Conservation (phyloP, 805 yeast species). For the Komagataella mondaviorum region DNA sequence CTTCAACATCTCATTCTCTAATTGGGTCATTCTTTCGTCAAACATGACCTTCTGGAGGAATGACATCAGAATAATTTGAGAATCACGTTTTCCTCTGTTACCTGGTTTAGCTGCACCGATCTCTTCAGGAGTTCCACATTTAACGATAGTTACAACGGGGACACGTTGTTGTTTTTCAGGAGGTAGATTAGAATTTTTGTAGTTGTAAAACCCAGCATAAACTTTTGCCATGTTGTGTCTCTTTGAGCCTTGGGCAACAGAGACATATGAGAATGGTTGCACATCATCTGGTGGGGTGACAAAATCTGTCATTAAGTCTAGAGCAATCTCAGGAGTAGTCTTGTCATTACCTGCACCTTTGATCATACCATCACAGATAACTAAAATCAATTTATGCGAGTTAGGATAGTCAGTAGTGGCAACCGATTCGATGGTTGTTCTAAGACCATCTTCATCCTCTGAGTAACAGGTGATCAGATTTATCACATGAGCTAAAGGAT, state of each 20-base stretch:
- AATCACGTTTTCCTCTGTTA: conserved; percentile 92
- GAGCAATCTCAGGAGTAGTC: conserved; percentile 82
- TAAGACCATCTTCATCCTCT: conserved; percentile 75
- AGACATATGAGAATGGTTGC: conserved; percentile 75
- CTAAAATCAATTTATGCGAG: conserved; percentile 76
- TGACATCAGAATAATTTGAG: conserved; percentile 84
- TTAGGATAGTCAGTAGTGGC: conserved; percentile 95
- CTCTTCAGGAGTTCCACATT: conserved; percentile 82
- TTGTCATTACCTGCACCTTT: conserved; percentile 87
- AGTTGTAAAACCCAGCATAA: conserved; percentile 86
- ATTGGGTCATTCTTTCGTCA: conserved; percentile 88
- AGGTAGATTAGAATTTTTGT: conserved; percentile 64
- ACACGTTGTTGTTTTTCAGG: conserved; percentile 74
- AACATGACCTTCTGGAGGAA: conserved; percentile 79
- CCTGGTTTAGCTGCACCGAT: conserved; percentile 68
- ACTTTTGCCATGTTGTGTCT: conserved; percentile 98
- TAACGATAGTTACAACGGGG: conserved; percentile 67
- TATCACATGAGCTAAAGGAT: conserved; percentile 62
- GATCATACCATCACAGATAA: conserved; percentile 87
- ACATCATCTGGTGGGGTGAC: conserved; percentile 63
- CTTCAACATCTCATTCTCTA: conserved; percentile 66
- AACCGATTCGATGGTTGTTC: conserved; percentile 83
- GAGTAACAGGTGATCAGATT: conserved; percentile 88
- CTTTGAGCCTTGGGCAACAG: conserved; percentile 88
- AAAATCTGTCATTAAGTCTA: conserved; percentile 78